Base-by-base conservation (phyloP, 2,329 filamentous ascomycete species). In the Neofusicoccum umdonicola region DNA sequence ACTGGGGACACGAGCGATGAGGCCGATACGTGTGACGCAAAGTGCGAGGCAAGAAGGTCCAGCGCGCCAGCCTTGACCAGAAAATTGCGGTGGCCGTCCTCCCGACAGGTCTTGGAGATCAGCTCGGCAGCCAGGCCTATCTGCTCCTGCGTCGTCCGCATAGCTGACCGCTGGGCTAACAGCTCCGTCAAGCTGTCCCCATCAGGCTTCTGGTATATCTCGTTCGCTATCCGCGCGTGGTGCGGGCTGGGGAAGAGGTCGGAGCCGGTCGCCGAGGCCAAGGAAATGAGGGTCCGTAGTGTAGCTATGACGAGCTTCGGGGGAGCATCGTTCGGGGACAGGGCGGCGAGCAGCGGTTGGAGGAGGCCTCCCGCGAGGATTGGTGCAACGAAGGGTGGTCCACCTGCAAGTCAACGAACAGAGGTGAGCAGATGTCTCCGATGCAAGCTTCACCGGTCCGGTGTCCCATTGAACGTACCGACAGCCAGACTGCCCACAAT, bases 401-500 rank as follows among this genome's bases (percentile, higher is more conserved):
- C 93, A 69, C 90, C 93, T 96, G 56, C 63, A 63, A 51, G 45
- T 50, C 31, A 60, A 12, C 41, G 5, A 60, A 37, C 56, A 27
- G 27, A 27, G 17, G 61, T 63, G 41, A 63, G 61, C 44, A 7
- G 37, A 27, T 12, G 11, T 12, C 4, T 47, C 41, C n/a, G 17
- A 35, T 47, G 34, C 17, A 34, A 58, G 61, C 22, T 15, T 48
- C 51, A 19, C 31, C 19, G 45, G 12, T 4, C 17, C 50, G 15
- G 39, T 15, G 9, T 44, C 6, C 47, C 19, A 62, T 19, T 48
- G 41, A 31, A 69, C 83, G 71, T 83, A 93, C 93, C 93, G 78
- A 90, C 89, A 65, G 92, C 91, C 73, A 98, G 86, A 76, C 91
- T 95, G 52, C 90, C 89, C 41, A 96, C 81, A n/a, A 97, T 85